phyloP scores from a whole-genome alignment of 768 basidiomycete genomes.

The Scleroderma citrinum region DNA sequence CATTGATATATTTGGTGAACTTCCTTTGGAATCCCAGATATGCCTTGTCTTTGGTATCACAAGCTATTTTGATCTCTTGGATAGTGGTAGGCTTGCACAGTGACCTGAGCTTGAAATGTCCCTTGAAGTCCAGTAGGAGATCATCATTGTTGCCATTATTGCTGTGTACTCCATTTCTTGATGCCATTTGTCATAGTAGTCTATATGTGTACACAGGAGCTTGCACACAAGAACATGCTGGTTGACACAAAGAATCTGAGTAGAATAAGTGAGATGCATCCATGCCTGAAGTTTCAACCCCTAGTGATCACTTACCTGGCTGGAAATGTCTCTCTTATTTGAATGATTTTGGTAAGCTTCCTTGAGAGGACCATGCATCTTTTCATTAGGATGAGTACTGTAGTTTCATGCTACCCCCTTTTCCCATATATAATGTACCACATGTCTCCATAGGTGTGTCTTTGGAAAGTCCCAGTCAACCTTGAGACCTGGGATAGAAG shows the following conservation, averaged over 20 bases:
- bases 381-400: conserved; percentile 23
- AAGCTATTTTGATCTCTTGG: neutral
- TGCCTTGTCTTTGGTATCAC: neutral
- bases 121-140: neutral
- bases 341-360: conserved; percentile 19
- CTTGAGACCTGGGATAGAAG: conserved; percentile 12
- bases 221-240: neutral
- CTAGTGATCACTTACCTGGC: conserved; percentile 19
- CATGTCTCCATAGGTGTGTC: conserved; percentile 26
- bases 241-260: conserved; percentile 2
- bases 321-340: conserved; percentile 29
- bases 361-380: neutral
- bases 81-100: neutral
- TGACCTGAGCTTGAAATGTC: neutral
- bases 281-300: neutral
- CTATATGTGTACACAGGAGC: neutral
- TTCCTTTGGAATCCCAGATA: neutral
- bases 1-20: conserved; percentile 1
- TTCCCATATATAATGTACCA: conserved; percentile 23
- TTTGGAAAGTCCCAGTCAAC: conserved; percentile 33
- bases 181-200: neutral
- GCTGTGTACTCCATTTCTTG: too few species aligned
- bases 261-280: neutral
- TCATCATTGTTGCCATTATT: neutral
- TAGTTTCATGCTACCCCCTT: conserved; percentile 28